Base-by-base conservation (phyloP, 352 stramenopile genomes). In the Pythium dissimile region DNA sequence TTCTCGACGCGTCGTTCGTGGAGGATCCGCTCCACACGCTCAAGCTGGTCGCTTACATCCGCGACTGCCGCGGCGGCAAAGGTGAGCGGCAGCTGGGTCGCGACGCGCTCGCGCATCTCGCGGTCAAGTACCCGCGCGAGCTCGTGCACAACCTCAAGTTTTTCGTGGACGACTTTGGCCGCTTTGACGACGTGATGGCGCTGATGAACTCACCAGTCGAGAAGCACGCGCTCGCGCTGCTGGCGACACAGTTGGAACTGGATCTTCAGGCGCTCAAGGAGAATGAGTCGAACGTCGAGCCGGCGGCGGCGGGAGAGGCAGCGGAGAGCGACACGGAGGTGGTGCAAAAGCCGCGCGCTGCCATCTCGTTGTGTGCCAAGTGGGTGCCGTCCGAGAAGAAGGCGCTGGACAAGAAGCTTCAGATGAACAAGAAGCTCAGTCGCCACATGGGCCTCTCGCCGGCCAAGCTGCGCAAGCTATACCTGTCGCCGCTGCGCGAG, bases 321-420 rank as follows among this genome's bases (percentile, higher is more conserved):
- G n/a, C 12, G 18, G 48, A 32, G 13, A n/a, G 11, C 8, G 28
- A 41, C 24, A n/a, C n/a, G n/a, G 42, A 49, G 12, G 28, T 54
- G 72, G 30, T 59, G 5, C 43, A 55, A 21, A 37, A 24, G 48
- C 11, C 21, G 2, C 28, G 31, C 31, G 24, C 20, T 1, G 9
- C 18, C 39, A 59, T 84, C 47, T 80, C 71, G 32, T 39, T 80
- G 15, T 80, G 71, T 37, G 75, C 75, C 54, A 85, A 85, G 66
- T 85, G 75, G 75, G 42, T 85, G 23, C 75, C 75, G 24, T 80
- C 70, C 0, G 72, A 85, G 46, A 77, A 79, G n/a, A 85, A 85
- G 38, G 54, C 67, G 20, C 62, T 77, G 18, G 75, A 85, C 70
- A 80, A 75, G 62, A 74, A 73, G 55, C 56, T 67, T 12, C 42